Base-by-base conservation (phyloP, 352 stramenopile genomes). In the Pythium rhizo-oryzae region DNA sequence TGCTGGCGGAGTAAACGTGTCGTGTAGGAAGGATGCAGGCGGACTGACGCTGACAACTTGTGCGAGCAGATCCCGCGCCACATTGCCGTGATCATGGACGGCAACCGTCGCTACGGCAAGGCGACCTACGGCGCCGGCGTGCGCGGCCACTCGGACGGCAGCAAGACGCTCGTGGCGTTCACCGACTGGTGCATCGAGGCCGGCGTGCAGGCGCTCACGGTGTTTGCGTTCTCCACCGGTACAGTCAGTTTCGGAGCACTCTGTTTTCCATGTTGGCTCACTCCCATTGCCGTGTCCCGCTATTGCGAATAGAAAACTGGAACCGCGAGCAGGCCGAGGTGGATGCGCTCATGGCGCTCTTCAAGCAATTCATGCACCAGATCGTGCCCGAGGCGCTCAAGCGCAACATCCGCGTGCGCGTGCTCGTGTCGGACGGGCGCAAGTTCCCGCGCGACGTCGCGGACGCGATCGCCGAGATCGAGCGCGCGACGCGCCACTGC, bases 1-100 rank as follows among this genome's bases (percentile, higher is more conserved):
- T 46, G 8, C 43, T 54, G 24, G 5, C 4, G 2, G 28, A 33
- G 28, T 33, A 7, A 7, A 6, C 28, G 28, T 6, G 5, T 44
- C 21, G 30, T 21, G 18, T 18, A 49, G 18, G 18, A 49, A 49
- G 18, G 18, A 49, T 44, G 52, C 8, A 8, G n/a, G 15, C 4
- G 18, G 52, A 46, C 52, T 58, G 52, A 58, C 19, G 7, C 9
- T 4, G 58, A 64, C 15, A 37, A 25, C 2, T 21, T 24, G 18
- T 23, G 8, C 53, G 12, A 39, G 15, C 41, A 92, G 75, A 85
- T 92, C 46, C 87, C 87, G 1, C 72, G 79, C 12, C 97, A 99
- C 61, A 89, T 99, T 21, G 97, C 95, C 0, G 91, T 99, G 56
- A 98, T 99, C 68, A 98, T 98, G 82, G 97, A 99, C 68, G 97